Evolutionary conservation across 2,329 filamentous ascomycete genomes (phyloP).

Genomic region (Macrophomina phaseolina): DNA sequence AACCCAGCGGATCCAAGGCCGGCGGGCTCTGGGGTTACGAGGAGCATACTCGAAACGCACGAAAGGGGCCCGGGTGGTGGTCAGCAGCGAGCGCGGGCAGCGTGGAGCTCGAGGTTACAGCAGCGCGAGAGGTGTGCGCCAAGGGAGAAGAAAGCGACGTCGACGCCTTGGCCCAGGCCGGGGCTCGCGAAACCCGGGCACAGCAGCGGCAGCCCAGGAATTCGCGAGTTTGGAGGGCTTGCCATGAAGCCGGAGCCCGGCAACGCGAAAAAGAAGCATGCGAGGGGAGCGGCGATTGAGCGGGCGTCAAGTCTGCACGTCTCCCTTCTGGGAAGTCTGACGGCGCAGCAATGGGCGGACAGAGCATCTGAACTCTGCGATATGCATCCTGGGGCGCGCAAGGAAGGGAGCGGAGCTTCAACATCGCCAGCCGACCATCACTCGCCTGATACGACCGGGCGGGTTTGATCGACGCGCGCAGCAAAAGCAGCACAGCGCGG

Average conservation of each 20-base stretch:
- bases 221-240: neutral
- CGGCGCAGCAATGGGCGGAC: neutral
- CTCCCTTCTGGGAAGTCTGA: conserved; percentile 8
- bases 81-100: conserved; percentile 15
- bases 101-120: neutral
- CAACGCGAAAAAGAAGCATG: conserved; percentile 22
- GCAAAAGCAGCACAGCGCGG: neutral
- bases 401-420: neutral
- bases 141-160: conserved; percentile 3
- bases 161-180: neutral
- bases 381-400: neutral
- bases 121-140: neutral
- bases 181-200: conserved; percentile 9
- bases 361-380: conserved; percentile 2
- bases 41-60: neutral
- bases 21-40: neutral
- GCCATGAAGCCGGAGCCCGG: conserved; percentile 19
- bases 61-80: conserved; percentile 6
- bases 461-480: conserved; percentile 12
- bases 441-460: conserved; percentile 1
- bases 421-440: neutral
- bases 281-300: conserved; percentile 7
- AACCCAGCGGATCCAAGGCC: neutral
- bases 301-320: conserved; percentile 5
- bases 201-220: conserved; percentile 13